A percentile compares a stretch with the other conserved stretches of the same genome.
Conservation (phyloP, 192 early-diverging fungal species). For the Backusella westeae region DNA sequence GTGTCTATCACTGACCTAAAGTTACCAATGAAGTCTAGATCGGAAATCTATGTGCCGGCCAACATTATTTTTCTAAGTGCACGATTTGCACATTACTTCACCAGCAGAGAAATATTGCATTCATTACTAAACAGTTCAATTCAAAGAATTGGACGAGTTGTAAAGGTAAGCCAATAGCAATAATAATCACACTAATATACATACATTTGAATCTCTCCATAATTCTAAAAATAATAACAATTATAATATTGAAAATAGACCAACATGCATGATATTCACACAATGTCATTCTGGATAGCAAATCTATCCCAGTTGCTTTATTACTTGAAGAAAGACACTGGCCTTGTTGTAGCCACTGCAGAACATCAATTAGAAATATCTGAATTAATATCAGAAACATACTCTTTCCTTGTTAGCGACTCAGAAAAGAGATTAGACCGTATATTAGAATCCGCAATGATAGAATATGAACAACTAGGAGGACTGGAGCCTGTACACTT, state of each 20-base stretch:
- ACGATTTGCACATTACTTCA: slow-evolving; percentile 84
- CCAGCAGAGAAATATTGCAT: slow-evolving; percentile 69
- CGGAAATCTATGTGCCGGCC: slow-evolving; percentile 71
- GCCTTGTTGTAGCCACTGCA: slow-evolving; percentile 67
- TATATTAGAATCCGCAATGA: slow-evolving; percentile 63
- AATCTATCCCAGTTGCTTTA: slow-evolving; percentile 83
- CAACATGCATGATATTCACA: slow-evolving; percentile 52
- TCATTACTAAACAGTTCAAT: slow-evolving; percentile 61
- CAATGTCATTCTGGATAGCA: slow-evolving; percentile 81
- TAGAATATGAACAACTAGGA: slow-evolving; percentile 70
- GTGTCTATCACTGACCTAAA: slow-evolving; percentile 66
- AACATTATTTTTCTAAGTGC: slow-evolving; percentile 88
- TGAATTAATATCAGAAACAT: slow-evolving; percentile 76
- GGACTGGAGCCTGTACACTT: slow-evolving; percentile 63
- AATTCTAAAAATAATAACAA: background rate
- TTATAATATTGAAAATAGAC: slow-evolving; percentile 25
- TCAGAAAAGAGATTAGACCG: slow-evolving; percentile 65
- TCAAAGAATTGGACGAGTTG: slow-evolving; percentile 50
- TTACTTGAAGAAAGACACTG: slow-evolving; percentile 85
- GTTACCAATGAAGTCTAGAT: slow-evolving; percentile 53
- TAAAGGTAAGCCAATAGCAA: slow-evolving; percentile 41
- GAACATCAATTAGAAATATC: slow-evolving; percentile 76
- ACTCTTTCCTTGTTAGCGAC: slow-evolving; percentile 60
- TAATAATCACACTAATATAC: background rate
- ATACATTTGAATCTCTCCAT: background rate